Evolutionary conservation across 1,284 basidiomycete species (phyloP), one percentile per base, ranked within the genome.

Genomic region (Fomes fomentarius): DNA sequence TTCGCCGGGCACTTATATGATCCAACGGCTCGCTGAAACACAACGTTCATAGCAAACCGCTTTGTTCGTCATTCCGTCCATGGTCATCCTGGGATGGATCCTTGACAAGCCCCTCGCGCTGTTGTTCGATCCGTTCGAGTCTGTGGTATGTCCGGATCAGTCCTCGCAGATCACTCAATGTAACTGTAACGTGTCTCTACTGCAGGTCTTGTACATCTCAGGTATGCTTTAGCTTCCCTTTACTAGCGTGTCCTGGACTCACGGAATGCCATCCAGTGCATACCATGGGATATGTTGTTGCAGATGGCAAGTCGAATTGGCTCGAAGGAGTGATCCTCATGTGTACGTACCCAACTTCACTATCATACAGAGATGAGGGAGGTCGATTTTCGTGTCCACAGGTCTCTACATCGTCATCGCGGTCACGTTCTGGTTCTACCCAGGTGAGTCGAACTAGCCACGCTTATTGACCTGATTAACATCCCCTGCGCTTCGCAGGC

Each of bases 281-380:
- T 61, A 86, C 91, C 9, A 89, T 94, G 76, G 90, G 87, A 58
- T 87, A 92, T 58, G 87, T 90, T 40, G 86, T 93, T 6, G 81
- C 84, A 48, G 91, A 94, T 67, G 93, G 91, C 26, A 88, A 91
- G 68, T 92, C 90, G 4, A 93, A 94, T 69, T 94, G 89, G 84
- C 73, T 89, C 0, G 87, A 90, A 67, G 89, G 89, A 4, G 78
- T 85, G 65, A 84, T 74, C 51, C 67, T 73, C 21, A 68, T 74
- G 37, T 68, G 71, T 72, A 42, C 37, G 67, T 63, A 10, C 15
- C 3, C 12, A 42, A 6, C 7, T 30, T 12, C 28, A 21, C 30
- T 38, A 7, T 30, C 28, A 12, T 6, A 30, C 28, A 47, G n/a
- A 6, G 8, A 3, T 52, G 31, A 42, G 6, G n/a, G 35, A 38